These are phyloP conservation scores for Pseudogymnoascus sp. DNA, from an alignment of 2,329 filamentous ascomycete genomes.

Conservation along the genomic window DNA sequence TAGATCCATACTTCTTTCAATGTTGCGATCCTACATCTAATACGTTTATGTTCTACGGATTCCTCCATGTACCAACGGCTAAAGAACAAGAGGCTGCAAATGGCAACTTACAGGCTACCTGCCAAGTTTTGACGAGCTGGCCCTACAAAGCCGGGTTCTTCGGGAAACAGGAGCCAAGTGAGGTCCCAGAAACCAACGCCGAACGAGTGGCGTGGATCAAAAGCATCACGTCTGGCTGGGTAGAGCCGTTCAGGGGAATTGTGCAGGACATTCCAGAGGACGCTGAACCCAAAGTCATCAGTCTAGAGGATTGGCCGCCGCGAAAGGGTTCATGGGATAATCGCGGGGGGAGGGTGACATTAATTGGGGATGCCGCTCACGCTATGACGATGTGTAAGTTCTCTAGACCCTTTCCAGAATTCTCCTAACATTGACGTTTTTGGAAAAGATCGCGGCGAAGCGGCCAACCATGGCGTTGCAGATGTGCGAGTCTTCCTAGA, in stretches of 20 bases:
- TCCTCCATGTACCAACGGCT: slow-evolving; percentile 31
- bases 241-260: slow-evolving; percentile 27
- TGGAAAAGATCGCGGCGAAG: slow-evolving; percentile 31
- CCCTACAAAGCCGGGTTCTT: slow-evolving; percentile 32
- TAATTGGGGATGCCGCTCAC: slow-evolving; percentile 40
- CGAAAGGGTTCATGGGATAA: slow-evolving; percentile 22
- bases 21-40: slow-evolving; percentile 33
- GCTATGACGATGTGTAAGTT: slow-evolving; percentile 42
- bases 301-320: slow-evolving; percentile 31
- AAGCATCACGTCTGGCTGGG: slow-evolving; percentile 27
- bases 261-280: slow-evolving; percentile 28
- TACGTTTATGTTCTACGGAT: slow-evolving; percentile 33
- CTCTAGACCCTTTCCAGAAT: slow-evolving; percentile 21
- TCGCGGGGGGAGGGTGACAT: slow-evolving; percentile 27
- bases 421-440: not conserved
- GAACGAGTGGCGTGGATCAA: slow-evolving; percentile 29
- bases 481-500: slow-evolving; percentile 37
- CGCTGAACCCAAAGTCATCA: slow-evolving; percentile 27
- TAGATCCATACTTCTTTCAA: slow-evolving; percentile 35
- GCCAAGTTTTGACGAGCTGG: slow-evolving; percentile 34
- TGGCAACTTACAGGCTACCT: slow-evolving; percentile 25
- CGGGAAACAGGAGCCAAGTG: slow-evolving; percentile 21
- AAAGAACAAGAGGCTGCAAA: slow-evolving; percentile 22
- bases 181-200: slow-evolving; percentile 24
- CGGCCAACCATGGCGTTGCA: slow-evolving; percentile 34